phyloP scores from a whole-genome alignment of 2,329 filamentous ascomycete species.

The Hypoxylon sp. region DNA sequence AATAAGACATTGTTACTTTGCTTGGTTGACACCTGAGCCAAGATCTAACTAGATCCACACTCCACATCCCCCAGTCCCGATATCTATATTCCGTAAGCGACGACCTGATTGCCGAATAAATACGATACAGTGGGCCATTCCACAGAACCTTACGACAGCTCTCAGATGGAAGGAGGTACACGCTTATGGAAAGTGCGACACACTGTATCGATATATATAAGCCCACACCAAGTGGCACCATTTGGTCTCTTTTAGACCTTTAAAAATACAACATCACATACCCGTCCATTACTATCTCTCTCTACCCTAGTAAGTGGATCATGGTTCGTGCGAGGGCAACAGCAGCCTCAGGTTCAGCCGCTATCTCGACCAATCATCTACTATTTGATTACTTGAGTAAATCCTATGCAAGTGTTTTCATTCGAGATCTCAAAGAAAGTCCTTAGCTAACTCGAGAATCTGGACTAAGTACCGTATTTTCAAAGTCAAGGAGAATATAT shows the following conservation, averaged over 20 bases:
- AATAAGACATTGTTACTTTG: not conserved
- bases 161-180: no score
- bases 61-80: not conserved
- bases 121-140: no score
- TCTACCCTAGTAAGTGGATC: conserved; percentile 6
- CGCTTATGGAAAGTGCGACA: no score
- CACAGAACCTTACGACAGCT: no score
- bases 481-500: not conserved
- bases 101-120: conserved; percentile 35
- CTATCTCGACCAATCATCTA: conserved; percentile 17
- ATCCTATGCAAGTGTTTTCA: conserved; percentile 16
- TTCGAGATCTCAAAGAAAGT: not conserved
- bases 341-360: conserved; percentile 35
- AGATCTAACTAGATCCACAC: not conserved
- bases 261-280: no score
- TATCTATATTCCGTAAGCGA: conserved; percentile 3
- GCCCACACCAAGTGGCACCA: no score
- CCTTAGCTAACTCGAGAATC: not conserved
- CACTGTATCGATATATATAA: no score
- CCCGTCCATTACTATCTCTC: no score
- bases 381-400: conserved; percentile 16
- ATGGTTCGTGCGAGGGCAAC: conserved; percentile 25
- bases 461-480: not conserved
- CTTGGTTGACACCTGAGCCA: no score
- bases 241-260: no score